A percentile compares a stretch with the other conserved stretches of the same genome.
Evolutionary conservation across 495 filamentous ascomycete species (phyloP).

Genomic region (Podospora fimiseda): DNA sequence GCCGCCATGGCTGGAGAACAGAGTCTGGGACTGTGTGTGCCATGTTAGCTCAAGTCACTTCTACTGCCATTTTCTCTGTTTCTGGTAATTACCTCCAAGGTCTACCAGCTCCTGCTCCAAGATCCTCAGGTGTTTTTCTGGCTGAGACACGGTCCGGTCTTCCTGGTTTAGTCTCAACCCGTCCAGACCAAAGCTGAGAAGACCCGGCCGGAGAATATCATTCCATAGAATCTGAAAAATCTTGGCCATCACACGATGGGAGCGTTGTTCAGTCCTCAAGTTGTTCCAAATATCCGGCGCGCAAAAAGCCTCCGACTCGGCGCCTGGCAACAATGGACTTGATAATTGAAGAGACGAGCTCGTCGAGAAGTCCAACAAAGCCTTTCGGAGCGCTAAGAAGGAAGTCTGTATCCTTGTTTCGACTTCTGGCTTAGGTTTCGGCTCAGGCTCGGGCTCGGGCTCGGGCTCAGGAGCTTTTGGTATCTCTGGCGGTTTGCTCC

Average conservation of each 20-base stretch:
- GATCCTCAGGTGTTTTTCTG: constrained; percentile 1
- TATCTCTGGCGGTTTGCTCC: no score
- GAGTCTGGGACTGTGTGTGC: not conserved
- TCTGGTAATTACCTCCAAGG: constrained; percentile 4
- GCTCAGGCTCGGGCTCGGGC: no score
- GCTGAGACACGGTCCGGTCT: not conserved
- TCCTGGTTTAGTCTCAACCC: not conserved
- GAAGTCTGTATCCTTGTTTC: no score
- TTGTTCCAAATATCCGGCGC: constrained; percentile 2
- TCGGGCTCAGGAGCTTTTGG: no score
- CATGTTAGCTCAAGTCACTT: no score
- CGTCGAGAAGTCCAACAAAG: constrained; percentile 6
- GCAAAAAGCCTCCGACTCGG: not conserved
- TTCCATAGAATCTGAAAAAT: constrained; percentile 13
- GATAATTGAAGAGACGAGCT: not conserved
- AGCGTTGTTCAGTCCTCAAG: not conserved
- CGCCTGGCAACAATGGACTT: not conserved
- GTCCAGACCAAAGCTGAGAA: constrained; percentile 11
- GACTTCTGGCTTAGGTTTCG: no score
- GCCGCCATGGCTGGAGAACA: constrained; percentile 2
- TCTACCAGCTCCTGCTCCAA: constrained; percentile 7
- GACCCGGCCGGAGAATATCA: constrained; percentile 13
- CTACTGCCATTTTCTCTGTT: no score
- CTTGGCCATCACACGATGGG: constrained; percentile 8
- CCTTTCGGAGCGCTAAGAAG: no score